Base-by-base conservation (phyloP, 805 yeast genomes). In the Candida germanica region DNA sequence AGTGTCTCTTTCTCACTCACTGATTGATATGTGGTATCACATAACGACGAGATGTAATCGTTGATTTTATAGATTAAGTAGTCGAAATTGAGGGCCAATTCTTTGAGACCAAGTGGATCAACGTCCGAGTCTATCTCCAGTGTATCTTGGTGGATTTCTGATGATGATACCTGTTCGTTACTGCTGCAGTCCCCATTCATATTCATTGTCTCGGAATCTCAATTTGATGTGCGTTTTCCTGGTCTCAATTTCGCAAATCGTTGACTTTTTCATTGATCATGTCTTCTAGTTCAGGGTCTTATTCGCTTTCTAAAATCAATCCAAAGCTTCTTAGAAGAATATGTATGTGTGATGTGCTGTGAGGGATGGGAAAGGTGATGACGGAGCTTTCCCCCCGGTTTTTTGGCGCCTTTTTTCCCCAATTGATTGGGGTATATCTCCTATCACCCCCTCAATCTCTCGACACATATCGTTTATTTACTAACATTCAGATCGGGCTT, bases 91-190 rank as follows among this genome's bases (percentile, higher is more conserved):
- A 80, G 61, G 0, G 84, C 75, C 28, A 84, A 59, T 38, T 73
- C 69, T 47, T 77, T 73, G 12, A 83, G 68, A 9, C 79, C 75
- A 17, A 83, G 59, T 1, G 87, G 87, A 55, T 83, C 89, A 16
- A 71, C 75, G 20, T 8, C 12, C 25, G 22, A 12, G 7, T 27
- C 30, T 14, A 6, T 7, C 10, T 14, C 7, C 30, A 20, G n/a
- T n/a, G n/a, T n/a, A n/a, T n/a, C n/a, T n/a, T n/a, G n/a, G n/a
- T n/a, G n/a, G n/a, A n/a, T n/a, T n/a, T n/a, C n/a, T n/a, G n/a
- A n/a, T n/a, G n/a, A n/a, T n/a, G n/a, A n/a, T n/a, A n/a, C n/a
- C n/a, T n/a, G n/a, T n/a, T n/a, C n/a, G n/a, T n/a, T n/a, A n/a
- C n/a, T n/a, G n/a, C n/a, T n/a, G n/a, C n/a, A n/a, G n/a, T n/a